A percentile compares a stretch with the other conserved stretches of the same genome.
These are phyloP conservation scores for Acer saccharum DNA, from an alignment of 345 rosid species.

Conservation along the genomic window DNA sequence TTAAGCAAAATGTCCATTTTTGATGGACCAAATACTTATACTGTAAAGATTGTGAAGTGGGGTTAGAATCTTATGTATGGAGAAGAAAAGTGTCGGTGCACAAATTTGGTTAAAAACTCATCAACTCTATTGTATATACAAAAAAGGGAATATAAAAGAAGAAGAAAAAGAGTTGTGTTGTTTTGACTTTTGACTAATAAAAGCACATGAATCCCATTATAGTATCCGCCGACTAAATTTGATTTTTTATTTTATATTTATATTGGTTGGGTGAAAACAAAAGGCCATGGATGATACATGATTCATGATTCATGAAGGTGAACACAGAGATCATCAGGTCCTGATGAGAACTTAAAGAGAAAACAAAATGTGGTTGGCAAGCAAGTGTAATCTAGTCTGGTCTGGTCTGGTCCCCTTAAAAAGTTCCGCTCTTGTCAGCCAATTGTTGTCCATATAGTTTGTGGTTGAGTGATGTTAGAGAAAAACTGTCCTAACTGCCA, in stretches of 20 bases:
- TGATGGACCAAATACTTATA: background rate
- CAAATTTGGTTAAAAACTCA: background rate
- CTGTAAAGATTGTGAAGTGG: slow-evolving; percentile 11
- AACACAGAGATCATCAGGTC: background rate
- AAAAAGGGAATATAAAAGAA: background rate
- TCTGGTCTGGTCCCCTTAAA: background rate
- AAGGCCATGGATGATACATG: background rate
- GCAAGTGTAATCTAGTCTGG: background rate
- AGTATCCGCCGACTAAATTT: background rate
- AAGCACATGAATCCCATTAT: slow-evolving; percentile 8
- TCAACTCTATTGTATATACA: background rate
- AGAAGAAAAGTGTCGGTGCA: slow-evolving; percentile 21
- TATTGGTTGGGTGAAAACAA: background rate
- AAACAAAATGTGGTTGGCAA: background rate
- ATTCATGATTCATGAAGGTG: background rate
- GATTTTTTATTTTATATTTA: background rate
- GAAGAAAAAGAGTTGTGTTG: background rate
- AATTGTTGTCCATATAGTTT: background rate
- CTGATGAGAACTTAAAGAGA: background rate
- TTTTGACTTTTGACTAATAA: background rate
- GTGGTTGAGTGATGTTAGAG: background rate
- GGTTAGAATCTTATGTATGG: background rate
- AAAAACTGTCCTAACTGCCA: slow-evolving; percentile 2
- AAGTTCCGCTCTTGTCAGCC: background rate
- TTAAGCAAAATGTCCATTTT: background rate